Conservation (phyloP, 1,284 basidiomycete genomes). For the Boletus calvinii region DNA sequence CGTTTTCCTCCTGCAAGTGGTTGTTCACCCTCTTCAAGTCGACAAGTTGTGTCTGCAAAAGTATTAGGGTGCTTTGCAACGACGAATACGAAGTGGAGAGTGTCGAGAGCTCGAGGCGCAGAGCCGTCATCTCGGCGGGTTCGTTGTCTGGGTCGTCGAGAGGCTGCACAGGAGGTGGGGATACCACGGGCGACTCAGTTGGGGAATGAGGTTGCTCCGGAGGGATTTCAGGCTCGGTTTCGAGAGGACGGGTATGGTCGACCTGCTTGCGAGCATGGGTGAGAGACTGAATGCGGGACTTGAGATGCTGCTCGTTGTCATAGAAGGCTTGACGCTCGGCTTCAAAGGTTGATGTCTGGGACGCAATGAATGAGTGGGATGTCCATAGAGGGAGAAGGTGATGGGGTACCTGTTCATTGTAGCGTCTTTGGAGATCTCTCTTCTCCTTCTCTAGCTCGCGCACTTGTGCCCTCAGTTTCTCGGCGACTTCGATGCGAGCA, state of each 20-base stretch:
- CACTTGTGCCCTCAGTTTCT: slow-evolving; percentile 73
- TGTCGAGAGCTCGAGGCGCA: slow-evolving; percentile 75
- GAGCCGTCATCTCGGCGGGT: slow-evolving; percentile 80
- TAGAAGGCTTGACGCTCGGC: slow-evolving; percentile 84
- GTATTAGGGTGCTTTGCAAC: slow-evolving; percentile 71
- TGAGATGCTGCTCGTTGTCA: slow-evolving; percentile 84
- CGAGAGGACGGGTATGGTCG: slow-evolving; percentile 36
- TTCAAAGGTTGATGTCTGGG: slow-evolving; percentile 73
- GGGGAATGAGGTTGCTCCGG: slow-evolving; percentile 34
- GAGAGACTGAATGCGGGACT: slow-evolving; percentile 80
- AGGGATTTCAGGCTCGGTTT: slow-evolving; percentile 26
- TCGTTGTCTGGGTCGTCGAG: slow-evolving; percentile 64
- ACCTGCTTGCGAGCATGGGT: slow-evolving; percentile 60
- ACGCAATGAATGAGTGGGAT: slow-evolving; percentile 12
- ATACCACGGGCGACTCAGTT: slow-evolving; percentile 25
- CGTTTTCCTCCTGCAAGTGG: slow-evolving; percentile 88
- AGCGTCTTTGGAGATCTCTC: slow-evolving; percentile 71
- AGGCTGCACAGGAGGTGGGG: slow-evolving; percentile 38
- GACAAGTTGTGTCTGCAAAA: slow-evolving; percentile 72
- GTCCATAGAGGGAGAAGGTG: slow-evolving; percentile 19
- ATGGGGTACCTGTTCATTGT: slow-evolving; percentile 71
- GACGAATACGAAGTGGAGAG: slow-evolving; percentile 78
- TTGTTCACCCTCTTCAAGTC: slow-evolving; percentile 80
- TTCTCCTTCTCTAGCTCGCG: slow-evolving; percentile 82
- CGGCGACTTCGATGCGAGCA: slow-evolving; percentile 73